Evolutionary conservation across 352 stramenopile species (phyloP).

Genomic region (Pythium folliculosum): DNA sequence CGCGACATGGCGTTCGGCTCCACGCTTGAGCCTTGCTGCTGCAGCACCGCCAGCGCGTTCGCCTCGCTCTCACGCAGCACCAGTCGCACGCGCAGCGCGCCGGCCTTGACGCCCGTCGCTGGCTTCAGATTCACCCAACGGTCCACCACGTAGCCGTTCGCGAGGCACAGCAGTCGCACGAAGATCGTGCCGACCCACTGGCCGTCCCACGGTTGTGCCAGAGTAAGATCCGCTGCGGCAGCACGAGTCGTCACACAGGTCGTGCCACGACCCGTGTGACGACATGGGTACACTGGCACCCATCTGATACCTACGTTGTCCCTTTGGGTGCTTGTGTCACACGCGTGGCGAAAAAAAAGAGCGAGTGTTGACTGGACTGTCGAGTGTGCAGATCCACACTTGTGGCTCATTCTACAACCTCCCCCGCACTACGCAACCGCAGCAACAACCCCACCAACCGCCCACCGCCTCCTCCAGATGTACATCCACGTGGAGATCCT

Average conservation of each 20-base stretch:
- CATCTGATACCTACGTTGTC: not conserved
- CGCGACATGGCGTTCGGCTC: not conserved
- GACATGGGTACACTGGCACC: not conserved
- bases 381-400: too few species aligned
- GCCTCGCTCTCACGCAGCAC: not conserved
- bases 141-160: not conserved
- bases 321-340: not conserved
- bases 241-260: not conserved
- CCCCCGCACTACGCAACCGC: not conserved
- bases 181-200: too few species aligned
- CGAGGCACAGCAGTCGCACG: not conserved
- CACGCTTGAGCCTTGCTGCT: not conserved
- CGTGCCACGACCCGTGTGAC: too few species aligned
- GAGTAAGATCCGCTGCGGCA: too few species aligned
- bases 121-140: conserved; percentile 1
- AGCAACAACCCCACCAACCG: not conserved
- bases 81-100: not conserved
- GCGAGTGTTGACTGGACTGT: too few species aligned
- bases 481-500: not conserved
- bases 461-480: not conserved
- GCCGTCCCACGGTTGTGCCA: too few species aligned
- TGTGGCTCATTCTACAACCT: not conserved
- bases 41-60: not conserved
- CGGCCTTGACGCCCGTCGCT: not conserved
- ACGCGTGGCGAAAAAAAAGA: not conserved